Evolutionary conservation across 2,329 filamentous ascomycete genomes (phyloP).

Genomic region (Lecanicillium sp.): DNA sequence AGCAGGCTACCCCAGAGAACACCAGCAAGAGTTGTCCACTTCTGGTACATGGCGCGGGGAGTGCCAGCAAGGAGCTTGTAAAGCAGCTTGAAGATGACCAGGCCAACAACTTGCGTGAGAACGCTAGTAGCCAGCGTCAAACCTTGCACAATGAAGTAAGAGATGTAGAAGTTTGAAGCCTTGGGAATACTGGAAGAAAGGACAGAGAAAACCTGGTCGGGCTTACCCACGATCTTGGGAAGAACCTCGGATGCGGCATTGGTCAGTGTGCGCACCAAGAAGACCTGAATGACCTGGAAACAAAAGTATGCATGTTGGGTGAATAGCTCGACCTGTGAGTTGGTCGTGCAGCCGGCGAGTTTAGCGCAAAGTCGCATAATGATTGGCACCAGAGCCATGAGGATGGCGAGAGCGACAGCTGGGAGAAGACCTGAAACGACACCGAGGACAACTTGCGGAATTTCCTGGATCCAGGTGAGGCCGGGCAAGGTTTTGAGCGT

Average conservation of each 20-base stretch:
- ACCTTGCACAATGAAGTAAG: constrained; percentile 80
- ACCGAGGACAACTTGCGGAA: constrained; percentile 65
- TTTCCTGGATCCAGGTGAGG: constrained; percentile 62
- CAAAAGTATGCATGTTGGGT: constrained; percentile 88
- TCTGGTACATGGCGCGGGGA: constrained; percentile 67
- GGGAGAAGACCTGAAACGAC: constrained; percentile 80
- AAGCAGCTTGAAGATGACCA: constrained; percentile 59
- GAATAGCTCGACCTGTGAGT: constrained; percentile 74
- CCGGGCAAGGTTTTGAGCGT: constrained; percentile 60
- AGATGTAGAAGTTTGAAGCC: constrained; percentile 90
- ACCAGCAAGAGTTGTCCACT: constrained; percentile 60
- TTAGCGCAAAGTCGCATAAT: constrained; percentile 62
- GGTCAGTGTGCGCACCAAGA: constrained; percentile 75
- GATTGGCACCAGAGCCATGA: constrained; percentile 75
- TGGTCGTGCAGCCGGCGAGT: constrained; percentile 68
- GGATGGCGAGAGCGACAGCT: constrained; percentile 64
- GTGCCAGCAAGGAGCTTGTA: constrained; percentile 67
- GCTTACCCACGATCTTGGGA: constrained; percentile 53
- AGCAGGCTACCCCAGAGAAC: constrained; percentile 72
- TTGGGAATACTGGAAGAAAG: constrained; percentile 69
- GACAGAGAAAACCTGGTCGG: constrained; percentile 51
- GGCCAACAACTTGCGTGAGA: constrained; percentile 57
- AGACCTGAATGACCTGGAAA: constrained; percentile 87
- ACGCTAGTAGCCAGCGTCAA: constrained; percentile 66
- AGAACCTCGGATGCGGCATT: constrained; percentile 70